Conservation (phyloP, 1,284 basidiomycete genomes). For the Boletellus deceptivus region DNA sequence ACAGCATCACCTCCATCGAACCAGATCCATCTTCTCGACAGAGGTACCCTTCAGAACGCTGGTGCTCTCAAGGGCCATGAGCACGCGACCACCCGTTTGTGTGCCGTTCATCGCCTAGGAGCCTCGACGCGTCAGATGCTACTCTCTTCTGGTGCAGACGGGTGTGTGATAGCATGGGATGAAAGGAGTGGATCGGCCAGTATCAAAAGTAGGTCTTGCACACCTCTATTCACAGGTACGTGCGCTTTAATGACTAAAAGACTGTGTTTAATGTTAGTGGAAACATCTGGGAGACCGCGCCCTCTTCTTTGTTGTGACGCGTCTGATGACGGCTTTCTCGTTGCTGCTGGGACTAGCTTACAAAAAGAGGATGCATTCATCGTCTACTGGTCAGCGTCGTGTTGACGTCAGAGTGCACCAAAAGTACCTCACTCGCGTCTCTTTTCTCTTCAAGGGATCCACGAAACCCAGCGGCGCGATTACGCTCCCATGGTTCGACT, state of each 20-base stretch:
- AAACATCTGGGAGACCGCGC: slow-evolving; percentile 42
- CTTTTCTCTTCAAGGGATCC: slow-evolving; percentile 49
- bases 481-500: slow-evolving; percentile 56
- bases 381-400: slow-evolving; percentile 59
- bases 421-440: not conserved
- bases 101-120: slow-evolving; percentile 37
- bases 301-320: slow-evolving; percentile 66
- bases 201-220: slow-evolving; percentile 54
- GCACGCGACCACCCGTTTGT: slow-evolving; percentile 50
- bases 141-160: slow-evolving; percentile 63
- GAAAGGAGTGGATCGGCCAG: slow-evolving; percentile 51
- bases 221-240: slow-evolving; percentile 16
- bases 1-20: slow-evolving; percentile 56
- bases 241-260: slow-evolving; percentile 47
- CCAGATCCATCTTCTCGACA: slow-evolving; percentile 63
- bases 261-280: slow-evolving; percentile 39
- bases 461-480: slow-evolving; percentile 47
- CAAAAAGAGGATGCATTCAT: slow-evolving; percentile 69
- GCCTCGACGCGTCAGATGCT: slow-evolving; percentile 37
- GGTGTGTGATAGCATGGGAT: slow-evolving; percentile 69
- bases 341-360: slow-evolving; percentile 71
- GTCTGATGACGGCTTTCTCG: slow-evolving; percentile 59
- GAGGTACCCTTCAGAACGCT: slow-evolving; percentile 45
- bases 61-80: slow-evolving; percentile 54
- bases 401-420: not conserved